Base-by-base conservation (phyloP, 768 basidiomycete species). In the Suillus lakei region DNA sequence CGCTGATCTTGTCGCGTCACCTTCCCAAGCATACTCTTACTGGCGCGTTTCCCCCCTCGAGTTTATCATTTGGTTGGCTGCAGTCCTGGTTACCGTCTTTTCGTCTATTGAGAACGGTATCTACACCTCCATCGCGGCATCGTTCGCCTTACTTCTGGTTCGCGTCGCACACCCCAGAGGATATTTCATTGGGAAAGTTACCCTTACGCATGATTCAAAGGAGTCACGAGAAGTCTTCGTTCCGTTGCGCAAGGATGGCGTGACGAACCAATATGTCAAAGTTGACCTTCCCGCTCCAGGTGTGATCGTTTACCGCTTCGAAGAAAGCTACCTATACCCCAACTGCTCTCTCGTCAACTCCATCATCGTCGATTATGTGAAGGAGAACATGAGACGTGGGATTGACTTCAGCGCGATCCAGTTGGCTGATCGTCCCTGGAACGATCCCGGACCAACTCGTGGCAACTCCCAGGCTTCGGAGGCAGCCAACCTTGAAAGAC, bases 31-130 rank as follows among this genome's bases (percentile, higher is more conserved):
- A 18, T 98, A 91, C 78, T 84, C 85, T 3, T 99, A 90, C 83
- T 99, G 98, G 98, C 88, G 93, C 34, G 89, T 97, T 28, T 93
- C 92, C 0, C 98, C 98, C 0, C 79, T 98, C 59, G 98, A 99
- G 73, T 96, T 93, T 78, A 38, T 96, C 70, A 96, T 97, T 72
- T 97, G 91, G 88, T 72, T 80, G 30, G 95, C 93, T 1, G 92
- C 93, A 21, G 96, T 97, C 23, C 79, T 97, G 50, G 89, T 95
- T 70, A 96, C 95, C 10, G 77, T 99, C 55, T 99, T 99, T 82
- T 89, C 92, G n/a, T 86, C 88, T 26, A 96, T 99, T 70, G 98
- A 99, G 77, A 84, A 95, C 63, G 96, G 96, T 28, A 94, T 96
- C 71, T 96, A 96, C 76, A 87, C 89, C 61, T 94, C 96, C 13